phyloP scores from a whole-genome alignment of 2,329 filamentous ascomycete species.

The Diatrype stigma region DNA sequence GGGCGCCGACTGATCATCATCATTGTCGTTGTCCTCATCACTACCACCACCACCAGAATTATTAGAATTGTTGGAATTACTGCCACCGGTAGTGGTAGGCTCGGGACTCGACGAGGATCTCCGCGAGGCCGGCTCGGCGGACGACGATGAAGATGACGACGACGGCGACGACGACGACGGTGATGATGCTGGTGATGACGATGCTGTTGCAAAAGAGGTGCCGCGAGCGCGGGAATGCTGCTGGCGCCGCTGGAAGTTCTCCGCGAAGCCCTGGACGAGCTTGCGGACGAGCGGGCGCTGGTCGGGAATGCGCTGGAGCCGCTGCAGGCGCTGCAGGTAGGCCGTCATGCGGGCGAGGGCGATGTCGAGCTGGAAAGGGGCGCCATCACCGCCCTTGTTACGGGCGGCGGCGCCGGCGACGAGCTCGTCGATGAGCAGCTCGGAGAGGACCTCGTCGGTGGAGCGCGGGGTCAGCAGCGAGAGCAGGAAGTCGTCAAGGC shows the following conservation, averaged over 20 bases:
- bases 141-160: too few relatives aligned
- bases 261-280: constrained; percentile 2
- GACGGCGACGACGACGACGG: background rate
- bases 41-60: too few relatives aligned
- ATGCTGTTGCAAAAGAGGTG: too few relatives aligned
- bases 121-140: too few relatives aligned
- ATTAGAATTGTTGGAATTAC: too few relatives aligned
- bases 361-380: constrained; percentile 9
- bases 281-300: background rate
- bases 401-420: constrained; percentile 5
- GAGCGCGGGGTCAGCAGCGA: background rate
- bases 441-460: constrained; percentile 3
- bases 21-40: too few relatives aligned
- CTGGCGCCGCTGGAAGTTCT: constrained; percentile 5
- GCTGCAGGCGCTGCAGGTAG: background rate
- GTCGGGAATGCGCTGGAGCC: background rate
- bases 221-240: too few relatives aligned
- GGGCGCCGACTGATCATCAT: background rate
- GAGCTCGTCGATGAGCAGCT: constrained; percentile 7
- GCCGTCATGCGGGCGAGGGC: constrained; percentile 2
- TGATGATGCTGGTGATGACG: background rate
- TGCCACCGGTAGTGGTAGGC: too few relatives aligned
- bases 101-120: too few relatives aligned
- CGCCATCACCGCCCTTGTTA: too few relatives aligned
- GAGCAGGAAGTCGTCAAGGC: constrained; percentile 3